A percentile compares a stretch with the other conserved stretches of the same genome.
Evolutionary conservation across 129 eudicot genomes (phyloP).

Genomic region (Flaveria trinervia): DNA sequence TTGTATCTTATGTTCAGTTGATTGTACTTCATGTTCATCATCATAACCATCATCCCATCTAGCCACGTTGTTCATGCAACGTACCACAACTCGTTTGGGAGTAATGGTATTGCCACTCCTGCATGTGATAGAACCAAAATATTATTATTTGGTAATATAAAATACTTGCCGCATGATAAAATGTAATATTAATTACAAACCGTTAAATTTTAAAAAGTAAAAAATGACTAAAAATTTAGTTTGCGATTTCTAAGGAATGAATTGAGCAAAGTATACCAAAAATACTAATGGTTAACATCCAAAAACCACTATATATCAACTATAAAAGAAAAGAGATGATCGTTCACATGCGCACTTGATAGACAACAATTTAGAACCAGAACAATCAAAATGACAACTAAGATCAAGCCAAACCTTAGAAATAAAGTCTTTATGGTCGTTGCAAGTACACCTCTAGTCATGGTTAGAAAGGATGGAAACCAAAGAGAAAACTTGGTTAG

Average conservation of each 20-base stretch:
- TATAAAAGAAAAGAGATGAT: too few relatives aligned
- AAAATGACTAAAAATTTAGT: neutral
- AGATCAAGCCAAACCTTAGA: neutral
- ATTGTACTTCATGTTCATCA: slow-evolving; percentile 26
- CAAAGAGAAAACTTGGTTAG: slow-evolving; percentile 3
- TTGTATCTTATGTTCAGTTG: slow-evolving; percentile 4
- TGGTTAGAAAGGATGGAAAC: neutral
- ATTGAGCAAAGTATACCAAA: neutral
- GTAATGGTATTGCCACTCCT: slow-evolving; percentile 23
- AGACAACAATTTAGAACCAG: too few relatives aligned
- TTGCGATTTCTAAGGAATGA: too few relatives aligned
- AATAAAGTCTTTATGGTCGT: slow-evolving; percentile 17
- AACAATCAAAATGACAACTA: neutral
- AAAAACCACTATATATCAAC: neutral
- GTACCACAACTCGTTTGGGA: slow-evolving; percentile 23
- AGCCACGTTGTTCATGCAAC: slow-evolving; percentile 34
- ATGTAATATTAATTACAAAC: too few relatives aligned
- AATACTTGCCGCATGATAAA: too few relatives aligned
- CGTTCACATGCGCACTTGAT: too few relatives aligned
- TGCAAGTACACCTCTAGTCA: slow-evolving; percentile 33
- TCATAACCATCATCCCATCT: slow-evolving; percentile 16
- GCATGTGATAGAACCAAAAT: neutral
- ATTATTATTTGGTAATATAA: too few relatives aligned
- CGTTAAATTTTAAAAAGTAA: neutral
- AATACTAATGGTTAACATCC: neutral